Percentiles rank a stretch among this genome's conserved stretches.
Evolutionary conservation across 352 stramenopile species (phyloP).

Genomic region (Pythium monospermum): DNA sequence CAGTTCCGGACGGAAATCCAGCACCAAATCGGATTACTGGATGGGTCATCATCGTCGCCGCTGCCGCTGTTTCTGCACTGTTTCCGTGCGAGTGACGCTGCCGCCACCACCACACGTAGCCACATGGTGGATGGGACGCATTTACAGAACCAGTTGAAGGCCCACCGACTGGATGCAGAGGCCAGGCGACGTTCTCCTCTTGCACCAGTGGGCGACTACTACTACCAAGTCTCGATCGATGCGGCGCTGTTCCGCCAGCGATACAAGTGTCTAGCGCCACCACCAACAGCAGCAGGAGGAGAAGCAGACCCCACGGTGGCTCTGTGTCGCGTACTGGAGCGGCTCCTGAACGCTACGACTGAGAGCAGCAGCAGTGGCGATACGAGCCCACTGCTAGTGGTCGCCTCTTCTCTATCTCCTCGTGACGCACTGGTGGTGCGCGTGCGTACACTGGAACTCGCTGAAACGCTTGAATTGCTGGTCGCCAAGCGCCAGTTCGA

Average conservation of each 20-base stretch:
- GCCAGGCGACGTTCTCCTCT: not conserved
- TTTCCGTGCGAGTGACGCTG: slow-evolving; percentile 8
- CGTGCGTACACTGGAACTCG: slow-evolving; percentile 6
- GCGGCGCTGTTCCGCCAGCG: slow-evolving; percentile 3
- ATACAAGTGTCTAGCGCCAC: slow-evolving; percentile 9
- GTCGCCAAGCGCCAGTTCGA: slow-evolving; percentile 10
- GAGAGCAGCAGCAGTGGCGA: no score
- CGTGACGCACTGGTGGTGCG: not conserved
- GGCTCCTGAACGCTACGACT: no score
- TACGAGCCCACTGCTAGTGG: no score
- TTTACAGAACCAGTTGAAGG: slow-evolving; percentile 15
- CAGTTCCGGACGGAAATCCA: slow-evolving; percentile 22
- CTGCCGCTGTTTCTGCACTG: slow-evolving; percentile 22
- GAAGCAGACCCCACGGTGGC: not conserved
- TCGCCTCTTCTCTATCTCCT: no score
- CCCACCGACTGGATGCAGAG: slow-evolving; percentile 14
- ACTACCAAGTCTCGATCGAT: slow-evolving; percentile 10
- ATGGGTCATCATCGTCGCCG: not conserved
- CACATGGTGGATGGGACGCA: slow-evolving; percentile 4
- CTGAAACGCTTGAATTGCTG: slow-evolving; percentile 20
- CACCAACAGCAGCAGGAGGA: not conserved
- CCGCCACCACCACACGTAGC: not conserved
- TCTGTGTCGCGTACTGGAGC: not conserved
- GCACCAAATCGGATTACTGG: not conserved
- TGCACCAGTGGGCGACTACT: not conserved